Evolutionary conservation across 106 monocot genomes (phyloP), one percentile per base, ranked within the genome.

Genomic region (Platanthera guangdongensis): DNA sequence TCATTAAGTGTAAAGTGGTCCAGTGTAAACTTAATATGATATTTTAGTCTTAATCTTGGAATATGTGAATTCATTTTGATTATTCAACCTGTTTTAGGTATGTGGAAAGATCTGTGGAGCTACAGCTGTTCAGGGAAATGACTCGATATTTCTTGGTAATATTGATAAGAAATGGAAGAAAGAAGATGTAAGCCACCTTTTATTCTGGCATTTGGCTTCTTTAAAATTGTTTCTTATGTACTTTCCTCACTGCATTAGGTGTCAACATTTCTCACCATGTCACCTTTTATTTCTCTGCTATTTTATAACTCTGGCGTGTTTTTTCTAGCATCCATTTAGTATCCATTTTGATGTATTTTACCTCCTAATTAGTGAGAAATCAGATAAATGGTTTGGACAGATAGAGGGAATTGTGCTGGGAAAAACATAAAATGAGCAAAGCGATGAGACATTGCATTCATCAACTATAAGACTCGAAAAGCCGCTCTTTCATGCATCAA

Each of bases 131-230:
- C 87, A 93, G 79, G 93, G 83, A 15, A 90, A 96, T 80, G 93
- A 93, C 81, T 89, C 86, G 49, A 90, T 96, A 78, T 87, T 88
- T 79, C 87, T 96, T 81, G 90, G 89, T 18, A 89, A 90, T 73
- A 91, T 96, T 76, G 90, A 96, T 72, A 96, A 93, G 70, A 87
- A 82, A 54, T 96, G 95, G 95, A 93, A 86, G 82, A 96, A 96
- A 77, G 89, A 96, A 75, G 90, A 96, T 84, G 95, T 93, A 79
- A 83, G 90, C 55, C 13, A 51, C 10, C 73, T 13, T 53, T 79
- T 63, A 45, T 15, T 50, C 64, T 49, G 53, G 4, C 46, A 57
- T 22, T 49, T 79, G 16, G 15, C 51, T 57, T 57, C 19, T 70
- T 55, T 47, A 47, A 32, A 69, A 54, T 18, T 48, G 3, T 3